Evolutionary conservation across 1,139 yeast species (phyloP).

Genomic region (Geotrichum carabidarum): DNA sequence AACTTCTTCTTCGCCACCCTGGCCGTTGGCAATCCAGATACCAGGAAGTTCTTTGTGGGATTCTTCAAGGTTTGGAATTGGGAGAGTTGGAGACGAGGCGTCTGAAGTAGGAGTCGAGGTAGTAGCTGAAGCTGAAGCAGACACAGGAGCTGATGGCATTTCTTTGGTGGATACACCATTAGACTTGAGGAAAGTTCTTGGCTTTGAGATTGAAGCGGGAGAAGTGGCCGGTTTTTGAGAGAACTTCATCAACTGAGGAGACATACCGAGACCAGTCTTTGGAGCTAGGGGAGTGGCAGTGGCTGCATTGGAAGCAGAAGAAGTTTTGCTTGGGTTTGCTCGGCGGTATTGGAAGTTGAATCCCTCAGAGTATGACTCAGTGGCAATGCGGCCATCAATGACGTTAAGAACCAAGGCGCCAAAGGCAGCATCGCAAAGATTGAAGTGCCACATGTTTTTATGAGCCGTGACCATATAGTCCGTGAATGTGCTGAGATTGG

Average conservation of each 20-base stretch:
- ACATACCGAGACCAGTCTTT: constrained; percentile 11
- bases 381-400: constrained; percentile 42
- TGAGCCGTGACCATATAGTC: constrained; percentile 59
- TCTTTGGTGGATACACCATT: neutral
- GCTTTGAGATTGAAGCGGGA: constrained; percentile 12
- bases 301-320: constrained; percentile 1
- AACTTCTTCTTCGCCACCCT: constrained; percentile 34
- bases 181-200: constrained; percentile 1
- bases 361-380: constrained; percentile 45
- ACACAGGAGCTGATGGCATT: neutral
- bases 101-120: neutral
- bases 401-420: constrained; percentile 44
- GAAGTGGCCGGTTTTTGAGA: constrained; percentile 7
- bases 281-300: constrained; percentile 10
- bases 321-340: neutral
- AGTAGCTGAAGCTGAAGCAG: neutral
- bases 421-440: constrained; percentile 55
- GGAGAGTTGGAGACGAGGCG: neutral
- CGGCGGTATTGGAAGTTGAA: constrained; percentile 47
- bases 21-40: constrained; percentile 40
- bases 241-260: constrained; percentile 9
- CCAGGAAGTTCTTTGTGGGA: constrained; percentile 31
- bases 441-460: constrained; percentile 74
- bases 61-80: constrained; percentile 1
- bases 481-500: constrained; percentile 3